phyloP scores from a whole-genome alignment of 73 alveolate genomes.

The Paramecium tetraurelia region DNA sequence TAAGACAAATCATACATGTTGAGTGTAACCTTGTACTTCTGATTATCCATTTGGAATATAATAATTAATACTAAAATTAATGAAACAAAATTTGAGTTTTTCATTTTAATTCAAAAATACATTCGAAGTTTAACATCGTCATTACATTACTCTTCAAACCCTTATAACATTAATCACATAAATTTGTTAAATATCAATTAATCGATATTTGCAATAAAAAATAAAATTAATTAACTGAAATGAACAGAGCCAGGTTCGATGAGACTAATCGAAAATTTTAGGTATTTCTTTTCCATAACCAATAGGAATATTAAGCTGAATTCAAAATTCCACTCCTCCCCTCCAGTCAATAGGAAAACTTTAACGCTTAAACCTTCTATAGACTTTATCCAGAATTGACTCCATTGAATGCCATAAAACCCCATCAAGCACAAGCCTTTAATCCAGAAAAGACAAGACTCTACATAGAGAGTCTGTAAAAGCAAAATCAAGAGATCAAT shows the following conservation, averaged over 20 bases:
- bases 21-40: constrained; percentile 39
- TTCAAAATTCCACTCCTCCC: background rate
- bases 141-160: background rate
- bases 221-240: background rate
- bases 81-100: background rate
- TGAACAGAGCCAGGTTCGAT: background rate
- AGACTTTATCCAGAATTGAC: background rate
- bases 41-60: constrained; percentile 34
- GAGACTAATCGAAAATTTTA: background rate
- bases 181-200: background rate
- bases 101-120: background rate
- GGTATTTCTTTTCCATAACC: background rate
- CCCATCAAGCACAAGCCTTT: background rate
- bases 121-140: background rate
- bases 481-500: background rate
- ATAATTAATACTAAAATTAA: background rate
- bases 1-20: constrained; percentile 88
- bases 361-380: background rate
- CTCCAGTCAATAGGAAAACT: background rate
- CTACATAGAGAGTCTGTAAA: background rate
- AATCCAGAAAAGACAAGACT: constrained; percentile 16
- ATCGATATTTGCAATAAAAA: too few relatives aligned
- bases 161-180: background rate
- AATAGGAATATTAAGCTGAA: background rate
- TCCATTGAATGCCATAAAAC: background rate